Evolutionary conservation across 2,329 filamentous ascomycete genomes (phyloP), one percentile per base, ranked within the genome.

Genomic region (Colletotrichum tabaci): DNA sequence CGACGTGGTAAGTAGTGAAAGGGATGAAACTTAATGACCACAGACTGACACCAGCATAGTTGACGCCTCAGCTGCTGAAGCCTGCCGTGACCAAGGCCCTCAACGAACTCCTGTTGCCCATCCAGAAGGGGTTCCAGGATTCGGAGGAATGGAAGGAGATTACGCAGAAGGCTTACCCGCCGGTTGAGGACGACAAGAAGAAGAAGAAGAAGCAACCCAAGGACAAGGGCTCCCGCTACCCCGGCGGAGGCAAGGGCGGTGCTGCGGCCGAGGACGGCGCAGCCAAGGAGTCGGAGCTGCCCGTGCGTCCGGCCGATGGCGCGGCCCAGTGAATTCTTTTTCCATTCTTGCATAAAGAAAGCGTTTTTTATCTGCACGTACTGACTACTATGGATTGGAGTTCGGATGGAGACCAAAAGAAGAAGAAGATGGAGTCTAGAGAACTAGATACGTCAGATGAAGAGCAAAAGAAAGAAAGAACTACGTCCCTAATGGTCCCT

Each of bases 61-160:
- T 98, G 73, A 94, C 93, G 1, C 96, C 96, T 0, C 95, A 98
- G 85, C 84, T 93, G 15, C 86, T 98, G 63, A 98, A 99, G 85
- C 88, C 92, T n/a, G 94, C 94, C 13, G 91, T 97, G 7, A 89
- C 93, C 6, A 87, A 90, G 63, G 94, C 90, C 12, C 87, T 99
- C 23, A 90, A 90, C 75, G 86, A 88, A 49, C 88, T 98, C 15
- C 87, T 98, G 68, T 90, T 87, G 2, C 94, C 96, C 1, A 96
- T 99, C 71, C 91, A 92, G 75, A 87, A 86, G 3, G 92, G 91
- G 7, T 98, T 90, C 84, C 84, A 93, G 74, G 88, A 87, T 0
- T 92, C 89, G 0, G 78, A 87, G 40, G 94, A 95, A 78, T 98
- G 95, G 95, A 92, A 97, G 83, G 82, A 83, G 9, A 88, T 94